Base-by-base conservation (phyloP, 2,329 filamentous ascomycete species). In the Botrytis squamosa region DNA sequence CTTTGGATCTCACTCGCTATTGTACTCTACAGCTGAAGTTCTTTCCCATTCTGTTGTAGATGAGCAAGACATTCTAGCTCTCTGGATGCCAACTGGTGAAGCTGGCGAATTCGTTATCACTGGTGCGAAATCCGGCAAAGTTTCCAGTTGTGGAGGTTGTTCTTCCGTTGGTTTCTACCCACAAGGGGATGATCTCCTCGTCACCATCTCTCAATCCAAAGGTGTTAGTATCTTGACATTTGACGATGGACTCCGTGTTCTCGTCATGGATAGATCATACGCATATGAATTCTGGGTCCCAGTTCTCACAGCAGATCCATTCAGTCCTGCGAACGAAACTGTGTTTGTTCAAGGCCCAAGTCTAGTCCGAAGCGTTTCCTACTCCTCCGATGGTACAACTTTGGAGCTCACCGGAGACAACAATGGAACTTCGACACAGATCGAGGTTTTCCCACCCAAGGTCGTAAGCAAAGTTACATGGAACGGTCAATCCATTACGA, bases 251-350 rank as follows among this genome's bases (percentile, higher is more conserved):
- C 81, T 86, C 1, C 81, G 84, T 1, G 83, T 88, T 16, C 83
- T 89, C 25, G 80, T 90, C 1, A 81, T 89, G 22, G 88, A 90
- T 75, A 83, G 88, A 18, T 80, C 83, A 1, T 81, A 85, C 0
- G 88, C 88, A 0, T 90, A 89, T 77, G 81, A 83, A 0, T 88
- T 90, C 78, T 90, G 87, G 84, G 86, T 85, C 0, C 86, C 88
- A 4, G 81, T 85, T 1, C 81, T 88, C 12, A 84, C 83, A 0
- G 83, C 83, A 8, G 80, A 89, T 74, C 77, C 77, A 25, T 77
- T 71, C 52, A 76, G 77, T 10, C 76, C 77, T 4, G 77, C 78
- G 18, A 77, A 79, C n/a, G 75, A 76, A 25, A 79, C 77, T n/a
- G 85, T 88, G 7, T 80, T 88, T 20, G 82, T 88, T 3, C 84